These are phyloP conservation scores for Tubosaeta brunneosetosa DNA, from an alignment of 768 basidiomycete genomes.

Conservation along the genomic window DNA sequence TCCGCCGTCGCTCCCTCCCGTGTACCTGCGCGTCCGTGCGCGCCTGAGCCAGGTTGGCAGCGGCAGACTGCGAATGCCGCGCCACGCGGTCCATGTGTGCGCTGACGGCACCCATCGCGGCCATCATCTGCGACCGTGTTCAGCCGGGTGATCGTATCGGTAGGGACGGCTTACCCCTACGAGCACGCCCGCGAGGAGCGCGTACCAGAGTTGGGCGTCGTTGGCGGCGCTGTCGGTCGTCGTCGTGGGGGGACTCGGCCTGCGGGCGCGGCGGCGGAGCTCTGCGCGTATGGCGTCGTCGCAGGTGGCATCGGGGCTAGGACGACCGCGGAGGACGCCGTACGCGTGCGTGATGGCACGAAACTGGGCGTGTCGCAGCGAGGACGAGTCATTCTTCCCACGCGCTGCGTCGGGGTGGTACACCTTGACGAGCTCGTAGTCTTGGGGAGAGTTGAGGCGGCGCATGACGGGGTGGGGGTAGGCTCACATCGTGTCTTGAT, in stretches of 20 bases:
- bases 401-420: slow-evolving; percentile 66
- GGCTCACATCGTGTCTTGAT: slow-evolving; percentile 65
- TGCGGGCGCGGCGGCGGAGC: slow-evolving; percentile 43
- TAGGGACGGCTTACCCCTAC: slow-evolving; percentile 10
- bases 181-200: slow-evolving; percentile 9
- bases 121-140: slow-evolving; percentile 4
- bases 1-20: slow-evolving; percentile 49
- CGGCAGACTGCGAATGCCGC: slow-evolving; percentile 46
- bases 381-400: slow-evolving; percentile 37
- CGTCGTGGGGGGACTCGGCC: slow-evolving; percentile 21
- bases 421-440: slow-evolving; percentile 67
- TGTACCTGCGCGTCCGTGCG: slow-evolving; percentile 51
- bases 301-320: not conserved
- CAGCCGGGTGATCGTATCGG: not conserved
- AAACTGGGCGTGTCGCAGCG: slow-evolving; percentile 54
- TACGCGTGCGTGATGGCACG: slow-evolving; percentile 64
- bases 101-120: slow-evolving; percentile 7
- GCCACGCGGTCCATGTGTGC: slow-evolving; percentile 34
- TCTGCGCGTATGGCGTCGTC: slow-evolving; percentile 48
- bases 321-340: slow-evolving; percentile 33
- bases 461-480: not conserved
- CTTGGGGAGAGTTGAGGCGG: slow-evolving; percentile 30
- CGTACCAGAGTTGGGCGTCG: slow-evolving; percentile 9
- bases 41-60: slow-evolving; percentile 54
- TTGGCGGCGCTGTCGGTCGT: slow-evolving; percentile 9